Conservation (phyloP, 495 filamentous ascomycete genomes). For the Thermochaetoides thermophila region DNA sequence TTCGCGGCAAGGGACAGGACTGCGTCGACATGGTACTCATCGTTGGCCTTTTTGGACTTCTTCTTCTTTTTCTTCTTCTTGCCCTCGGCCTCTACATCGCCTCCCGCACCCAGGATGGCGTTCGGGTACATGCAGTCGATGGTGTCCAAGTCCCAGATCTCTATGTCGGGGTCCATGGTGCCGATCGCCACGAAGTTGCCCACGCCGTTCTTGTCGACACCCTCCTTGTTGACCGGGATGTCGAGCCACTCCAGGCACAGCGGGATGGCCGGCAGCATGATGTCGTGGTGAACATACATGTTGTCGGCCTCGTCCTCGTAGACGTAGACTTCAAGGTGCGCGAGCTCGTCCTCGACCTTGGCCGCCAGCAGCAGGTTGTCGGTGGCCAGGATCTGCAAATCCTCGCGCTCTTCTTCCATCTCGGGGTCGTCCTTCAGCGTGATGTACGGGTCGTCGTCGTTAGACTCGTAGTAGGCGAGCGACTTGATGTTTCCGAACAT, state of each 20-base stretch:
- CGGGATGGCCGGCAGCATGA: constrained; percentile 96
- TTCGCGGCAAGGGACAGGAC: constrained; percentile 84
- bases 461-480: constrained; percentile 81
- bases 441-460: constrained; percentile 92
- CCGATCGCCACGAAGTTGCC: constrained; percentile 91
- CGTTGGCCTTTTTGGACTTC: constrained; percentile 72
- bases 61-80: constrained; percentile 75
- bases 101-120: constrained; percentile 81
- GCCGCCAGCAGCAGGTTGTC: constrained; percentile 87
- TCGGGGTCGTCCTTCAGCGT: constrained; percentile 54
- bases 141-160: constrained; percentile 93
- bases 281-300: constrained; percentile 97
- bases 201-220: constrained; percentile 37
- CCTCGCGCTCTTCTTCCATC: constrained; percentile 81
- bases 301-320: constrained; percentile 92
- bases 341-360: constrained; percentile 91
- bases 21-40: constrained; percentile 87
- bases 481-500: constrained; percentile 94
- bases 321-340: constrained; percentile 91
- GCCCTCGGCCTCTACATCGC: constrained; percentile 30
- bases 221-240: constrained; percentile 59
- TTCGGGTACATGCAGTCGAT: constrained; percentile 97
- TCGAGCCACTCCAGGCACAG: constrained; percentile 93
- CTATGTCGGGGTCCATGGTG: constrained; percentile 96
- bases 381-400: constrained; percentile 79